Percentiles rank a stretch among this genome's conserved stretches.
Conservation (phyloP, 208 protist genomes). For the Crithidia acanthocephali region DNA sequence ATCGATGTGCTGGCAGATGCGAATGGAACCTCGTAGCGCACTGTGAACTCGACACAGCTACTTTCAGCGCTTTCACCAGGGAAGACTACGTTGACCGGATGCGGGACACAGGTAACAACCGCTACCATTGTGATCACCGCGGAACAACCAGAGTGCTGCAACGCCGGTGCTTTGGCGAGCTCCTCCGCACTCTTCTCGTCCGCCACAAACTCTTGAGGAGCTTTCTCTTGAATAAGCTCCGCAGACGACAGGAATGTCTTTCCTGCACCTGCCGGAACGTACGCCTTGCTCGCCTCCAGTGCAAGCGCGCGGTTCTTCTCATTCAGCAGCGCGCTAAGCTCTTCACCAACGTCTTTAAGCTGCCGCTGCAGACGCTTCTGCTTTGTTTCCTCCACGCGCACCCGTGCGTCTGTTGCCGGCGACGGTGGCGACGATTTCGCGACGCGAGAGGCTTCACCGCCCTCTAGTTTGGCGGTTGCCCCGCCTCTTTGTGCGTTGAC, state of each 20-base stretch:
- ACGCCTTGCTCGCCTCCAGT: slow-evolving; percentile 29
- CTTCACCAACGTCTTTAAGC: slow-evolving; percentile 48
- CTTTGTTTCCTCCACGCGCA: slow-evolving; percentile 30
- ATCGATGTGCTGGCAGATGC: slow-evolving; percentile 31
- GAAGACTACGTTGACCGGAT: slow-evolving; percentile 4
- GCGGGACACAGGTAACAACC: slow-evolving; percentile 21
- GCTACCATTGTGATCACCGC: slow-evolving; percentile 78
- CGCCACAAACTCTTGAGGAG: slow-evolving; percentile 75
- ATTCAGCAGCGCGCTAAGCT: slow-evolving; percentile 38
- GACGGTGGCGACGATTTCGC: neutral
- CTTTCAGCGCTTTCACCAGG: slow-evolving; percentile 25
- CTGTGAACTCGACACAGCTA: slow-evolving; percentile 51
- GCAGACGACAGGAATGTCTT: slow-evolving; percentile 60
- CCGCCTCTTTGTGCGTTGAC: slow-evolving; percentile 7
- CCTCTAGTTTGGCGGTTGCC: neutral
- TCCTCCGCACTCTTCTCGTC: slow-evolving; percentile 40
- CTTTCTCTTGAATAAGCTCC: slow-evolving; percentile 74
- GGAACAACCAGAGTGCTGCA: slow-evolving; percentile 53
- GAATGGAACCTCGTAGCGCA: slow-evolving; percentile 70
- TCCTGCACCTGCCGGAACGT: slow-evolving; percentile 52
- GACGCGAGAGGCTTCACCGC: neutral
- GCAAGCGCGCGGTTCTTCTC: slow-evolving; percentile 28
- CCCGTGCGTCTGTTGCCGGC: slow-evolving; percentile 1
- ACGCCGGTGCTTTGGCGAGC: slow-evolving; percentile 40
- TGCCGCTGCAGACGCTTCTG: slow-evolving; percentile 25